A percentile compares a stretch with the other conserved stretches of the same genome.
phyloP scores from a whole-genome alignment of 2,329 filamentous ascomycete genomes.

The Botrytis fragariae region DNA sequence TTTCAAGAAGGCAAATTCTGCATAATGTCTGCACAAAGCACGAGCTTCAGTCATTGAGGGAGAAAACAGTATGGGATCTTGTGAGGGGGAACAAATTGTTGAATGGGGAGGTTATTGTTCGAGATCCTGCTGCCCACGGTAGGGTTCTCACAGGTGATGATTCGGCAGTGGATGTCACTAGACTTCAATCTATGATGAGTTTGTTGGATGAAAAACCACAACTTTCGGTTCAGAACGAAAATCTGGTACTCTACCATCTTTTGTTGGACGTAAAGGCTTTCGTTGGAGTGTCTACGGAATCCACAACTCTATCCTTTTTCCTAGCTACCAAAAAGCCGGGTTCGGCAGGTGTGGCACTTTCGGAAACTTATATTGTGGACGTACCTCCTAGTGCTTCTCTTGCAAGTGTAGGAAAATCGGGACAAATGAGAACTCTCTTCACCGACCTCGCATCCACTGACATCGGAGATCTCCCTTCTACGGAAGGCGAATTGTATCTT shows the following conservation, averaged over 20 bases:
- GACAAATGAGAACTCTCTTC: constrained; percentile 80
- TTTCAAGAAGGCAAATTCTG: constrained; percentile 82
- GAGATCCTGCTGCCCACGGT: constrained; percentile 79
- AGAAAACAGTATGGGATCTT: constrained; percentile 93
- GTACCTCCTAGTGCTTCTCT: constrained; percentile 73
- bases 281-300: constrained; percentile 70
- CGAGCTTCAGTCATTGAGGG: constrained; percentile 77
- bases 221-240: constrained; percentile 58
- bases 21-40: constrained; percentile 89
- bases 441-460: constrained; percentile 65
- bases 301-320: constrained; percentile 73
- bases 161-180: constrained; percentile 86
- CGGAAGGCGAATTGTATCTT: constrained; percentile 74
- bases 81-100: constrained; percentile 93
- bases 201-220: constrained; percentile 80
- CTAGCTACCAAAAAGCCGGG: constrained; percentile 70
- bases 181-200: constrained; percentile 93
- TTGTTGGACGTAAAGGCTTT: constrained; percentile 83
- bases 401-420: constrained; percentile 59
- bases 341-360: constrained; percentile 63
- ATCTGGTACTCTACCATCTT: constrained; percentile 73
- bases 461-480: constrained; percentile 58
- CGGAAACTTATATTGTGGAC: constrained; percentile 79
- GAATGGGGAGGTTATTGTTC: constrained; percentile 89
- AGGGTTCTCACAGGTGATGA: constrained; percentile 88